A percentile compares a stretch with the other conserved stretches of the same genome.
phyloP scores from a whole-genome alignment of 2,329 filamentous ascomycete genomes.

The Sclerotinia nivalis region DNA sequence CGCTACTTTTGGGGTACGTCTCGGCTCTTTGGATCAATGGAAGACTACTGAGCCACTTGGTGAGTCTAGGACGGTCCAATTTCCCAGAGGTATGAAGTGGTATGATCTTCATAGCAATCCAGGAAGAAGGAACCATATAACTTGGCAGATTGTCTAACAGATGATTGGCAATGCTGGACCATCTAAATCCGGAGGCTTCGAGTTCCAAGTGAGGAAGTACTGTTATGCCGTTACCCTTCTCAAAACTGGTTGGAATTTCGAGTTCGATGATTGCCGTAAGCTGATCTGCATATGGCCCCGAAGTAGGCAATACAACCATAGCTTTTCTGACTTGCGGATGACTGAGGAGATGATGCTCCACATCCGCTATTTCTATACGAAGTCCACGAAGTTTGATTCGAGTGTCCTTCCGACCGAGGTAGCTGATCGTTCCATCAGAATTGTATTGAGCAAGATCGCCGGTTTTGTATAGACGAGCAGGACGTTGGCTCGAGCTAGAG shows the following conservation, averaged over 20 bases:
- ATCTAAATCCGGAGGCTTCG: background rate
- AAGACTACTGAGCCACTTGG: constrained; percentile 21
- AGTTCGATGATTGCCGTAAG: constrained; percentile 15
- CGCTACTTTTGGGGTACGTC: background rate
- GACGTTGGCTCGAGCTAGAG: background rate
- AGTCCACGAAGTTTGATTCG: constrained; percentile 18
- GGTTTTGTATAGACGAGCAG: constrained; percentile 55
- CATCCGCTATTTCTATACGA: constrained; percentile 18
- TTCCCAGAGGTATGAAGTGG: constrained; percentile 42
- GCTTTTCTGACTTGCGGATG: constrained; percentile 20
- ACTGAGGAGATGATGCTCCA: constrained; percentile 22
- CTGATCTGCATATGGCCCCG: constrained; percentile 12
- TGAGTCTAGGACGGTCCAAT: constrained; percentile 43
- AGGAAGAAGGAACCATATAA: constrained; percentile 43
- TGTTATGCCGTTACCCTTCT: background rate
- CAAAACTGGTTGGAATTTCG: background rate
- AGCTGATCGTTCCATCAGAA: constrained; percentile 18
- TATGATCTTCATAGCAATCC: constrained; percentile 38
- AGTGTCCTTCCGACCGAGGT: constrained; percentile 19
- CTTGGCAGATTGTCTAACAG: constrained; percentile 33
- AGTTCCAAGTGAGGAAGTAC: constrained; percentile 3
- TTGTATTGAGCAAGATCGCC: constrained; percentile 45
- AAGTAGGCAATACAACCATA: constrained; percentile 10
- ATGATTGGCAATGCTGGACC: background rate
- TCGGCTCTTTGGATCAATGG: background rate